phyloP scores from a whole-genome alignment of 2,329 filamentous ascomycete genomes.

The Ceratocystis lukuohia region DNA sequence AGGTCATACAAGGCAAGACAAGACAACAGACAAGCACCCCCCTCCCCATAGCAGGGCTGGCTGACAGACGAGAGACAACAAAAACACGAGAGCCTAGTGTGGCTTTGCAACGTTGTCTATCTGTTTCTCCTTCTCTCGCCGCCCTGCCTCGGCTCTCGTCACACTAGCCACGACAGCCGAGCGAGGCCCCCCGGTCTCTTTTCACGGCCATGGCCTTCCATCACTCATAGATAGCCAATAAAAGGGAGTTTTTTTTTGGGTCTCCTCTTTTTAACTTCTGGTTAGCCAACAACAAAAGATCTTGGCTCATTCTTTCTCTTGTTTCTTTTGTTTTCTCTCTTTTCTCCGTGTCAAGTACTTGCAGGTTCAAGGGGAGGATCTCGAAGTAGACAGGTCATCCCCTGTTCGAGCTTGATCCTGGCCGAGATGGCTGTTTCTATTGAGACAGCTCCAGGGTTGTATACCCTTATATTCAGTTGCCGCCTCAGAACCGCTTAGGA shows the following conservation, averaged over 20 bases:
- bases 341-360: slow-evolving; percentile 1
- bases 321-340: neutral
- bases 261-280: neutral
- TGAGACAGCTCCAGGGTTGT: too few relatives aligned
- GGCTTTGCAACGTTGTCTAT: neutral
- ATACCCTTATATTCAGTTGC: too few relatives aligned
- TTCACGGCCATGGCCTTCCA: neutral
- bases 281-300: slow-evolving; percentile 2
- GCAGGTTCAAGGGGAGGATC: too few relatives aligned
- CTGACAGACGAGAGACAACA: neutral
- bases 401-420: too few relatives aligned
- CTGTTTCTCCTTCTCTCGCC: neutral
- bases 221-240: neutral
- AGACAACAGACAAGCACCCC: neutral
- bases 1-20: neutral
- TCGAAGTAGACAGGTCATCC: too few relatives aligned
- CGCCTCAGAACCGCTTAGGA: too few relatives aligned
- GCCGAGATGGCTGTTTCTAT: too few relatives aligned
- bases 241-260: neutral
- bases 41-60: neutral
- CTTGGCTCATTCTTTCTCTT: neutral
- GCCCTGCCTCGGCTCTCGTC: neutral
- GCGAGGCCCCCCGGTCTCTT: neutral
- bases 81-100: too few relatives aligned
- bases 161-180: neutral